Evolutionary conservation across 1,284 basidiomycete genomes (phyloP).

Genomic region (Irpex rosettiformis): DNA sequence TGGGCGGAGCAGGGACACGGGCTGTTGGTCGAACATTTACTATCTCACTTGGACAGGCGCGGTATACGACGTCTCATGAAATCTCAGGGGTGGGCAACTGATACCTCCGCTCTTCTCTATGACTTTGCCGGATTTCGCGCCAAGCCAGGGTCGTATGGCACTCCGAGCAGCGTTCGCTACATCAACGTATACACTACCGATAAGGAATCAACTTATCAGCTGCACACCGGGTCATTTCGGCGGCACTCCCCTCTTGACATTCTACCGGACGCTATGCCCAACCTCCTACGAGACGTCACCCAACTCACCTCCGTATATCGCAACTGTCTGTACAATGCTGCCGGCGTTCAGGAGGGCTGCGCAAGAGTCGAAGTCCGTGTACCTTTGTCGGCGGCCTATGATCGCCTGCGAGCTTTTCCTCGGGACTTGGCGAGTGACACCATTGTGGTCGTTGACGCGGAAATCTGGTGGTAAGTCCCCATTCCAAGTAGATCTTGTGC

Average conservation of each 20-base stretch:
- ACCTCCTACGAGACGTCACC: neutral
- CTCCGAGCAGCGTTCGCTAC: neutral
- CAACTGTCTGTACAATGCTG: neutral
- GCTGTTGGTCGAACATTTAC: neutral
- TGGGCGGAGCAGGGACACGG: neutral
- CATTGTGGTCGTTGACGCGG: neutral
- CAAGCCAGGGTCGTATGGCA: too few relatives aligned
- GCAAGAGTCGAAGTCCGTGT: neutral
- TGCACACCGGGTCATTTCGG: constrained; percentile 8
- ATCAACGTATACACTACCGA: constrained; percentile 18
- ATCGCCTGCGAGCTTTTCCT: neutral
- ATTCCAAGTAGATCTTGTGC: neutral
- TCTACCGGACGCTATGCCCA: neutral
- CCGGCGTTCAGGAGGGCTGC: neutral
- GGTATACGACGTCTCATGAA: neutral
- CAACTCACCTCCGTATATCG: neutral
- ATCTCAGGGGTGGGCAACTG: neutral
- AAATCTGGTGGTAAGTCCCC: neutral
- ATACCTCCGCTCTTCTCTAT: constrained; percentile 1
- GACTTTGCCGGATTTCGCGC: constrained; percentile 7
- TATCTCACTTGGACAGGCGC: neutral
- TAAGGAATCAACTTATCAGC: constrained; percentile 13
- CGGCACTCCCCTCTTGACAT: neutral
- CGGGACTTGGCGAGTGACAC: neutral
- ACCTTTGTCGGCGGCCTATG: neutral